These are phyloP conservation scores for Globisporangium carolinianum DNA, from an alignment of 352 stramenopile species.

Conservation along the genomic window DNA sequence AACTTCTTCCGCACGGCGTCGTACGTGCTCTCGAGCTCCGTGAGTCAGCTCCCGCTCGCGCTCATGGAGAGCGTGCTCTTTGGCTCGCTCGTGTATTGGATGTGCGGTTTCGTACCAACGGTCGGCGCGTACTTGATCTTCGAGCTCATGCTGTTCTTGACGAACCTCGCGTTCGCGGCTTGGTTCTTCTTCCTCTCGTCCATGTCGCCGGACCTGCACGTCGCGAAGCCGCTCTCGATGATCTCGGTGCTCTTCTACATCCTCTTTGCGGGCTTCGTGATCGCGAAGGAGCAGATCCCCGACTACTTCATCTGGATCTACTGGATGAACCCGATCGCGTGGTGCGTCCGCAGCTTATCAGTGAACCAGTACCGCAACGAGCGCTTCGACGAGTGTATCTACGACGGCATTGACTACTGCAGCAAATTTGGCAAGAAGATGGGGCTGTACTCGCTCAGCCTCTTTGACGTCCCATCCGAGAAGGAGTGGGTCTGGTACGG, in stretches of 20 bases:
- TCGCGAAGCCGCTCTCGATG: slow-evolving; percentile 32
- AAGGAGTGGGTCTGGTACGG: slow-evolving; percentile 23
- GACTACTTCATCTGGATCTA: slow-evolving; percentile 37
- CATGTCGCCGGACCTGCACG: slow-evolving; percentile 18
- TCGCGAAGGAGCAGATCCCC: slow-evolving; percentile 32
- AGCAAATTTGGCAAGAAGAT: slow-evolving; percentile 17
- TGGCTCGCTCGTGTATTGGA: slow-evolving; percentile 75
- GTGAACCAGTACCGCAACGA: slow-evolving; percentile 25
- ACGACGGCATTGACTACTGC: slow-evolving; percentile 23
- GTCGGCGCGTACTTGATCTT: slow-evolving; percentile 29
- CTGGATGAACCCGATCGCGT: slow-evolving; percentile 42
- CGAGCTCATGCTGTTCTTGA: slow-evolving; percentile 24
- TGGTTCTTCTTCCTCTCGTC: slow-evolving; percentile 39
- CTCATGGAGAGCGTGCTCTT: slow-evolving; percentile 59
- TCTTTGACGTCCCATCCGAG: slow-evolving; percentile 22
- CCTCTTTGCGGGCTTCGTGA: slow-evolving; percentile 31
- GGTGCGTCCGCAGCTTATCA: slow-evolving; percentile 22
- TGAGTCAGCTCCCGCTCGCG: slow-evolving; percentile 25
- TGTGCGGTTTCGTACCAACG: slow-evolving; percentile 43
- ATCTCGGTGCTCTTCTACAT: slow-evolving; percentile 27
- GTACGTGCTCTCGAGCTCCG: slow-evolving; percentile 41
- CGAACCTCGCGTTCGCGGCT: slow-evolving; percentile 28
- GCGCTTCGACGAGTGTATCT: slow-evolving; percentile 21
- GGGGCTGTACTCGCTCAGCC: slow-evolving; percentile 25
- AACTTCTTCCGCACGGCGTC: slow-evolving; percentile 74